Conservation (phyloP, 2,329 filamentous ascomycete genomes). For the Dactylellina drechsleri region DNA sequence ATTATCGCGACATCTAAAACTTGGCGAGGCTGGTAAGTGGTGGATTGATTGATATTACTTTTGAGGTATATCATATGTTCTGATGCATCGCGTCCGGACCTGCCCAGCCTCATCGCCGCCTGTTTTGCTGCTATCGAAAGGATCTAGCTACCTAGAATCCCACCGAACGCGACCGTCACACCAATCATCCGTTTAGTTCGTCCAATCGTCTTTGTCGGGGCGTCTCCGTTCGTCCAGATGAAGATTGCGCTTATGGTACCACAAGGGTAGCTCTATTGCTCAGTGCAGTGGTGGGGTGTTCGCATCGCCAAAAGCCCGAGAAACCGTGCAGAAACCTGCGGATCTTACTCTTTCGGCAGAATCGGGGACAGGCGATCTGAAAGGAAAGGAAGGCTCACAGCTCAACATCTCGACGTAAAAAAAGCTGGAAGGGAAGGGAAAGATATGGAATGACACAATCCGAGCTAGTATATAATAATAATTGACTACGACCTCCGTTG, state of each 20-base stretch:
- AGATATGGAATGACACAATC: background rate
- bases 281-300: no score
- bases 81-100: background rate
- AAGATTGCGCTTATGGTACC: constrained; percentile 9
- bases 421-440: background rate
- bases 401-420: background rate
- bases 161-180: background rate
- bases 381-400: constrained; percentile 14
- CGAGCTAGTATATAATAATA: background rate
- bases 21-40: background rate
- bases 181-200: background rate
- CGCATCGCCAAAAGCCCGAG: no score
- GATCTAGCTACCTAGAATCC: constrained; percentile 22
- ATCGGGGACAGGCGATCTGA: no score
- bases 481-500: background rate
- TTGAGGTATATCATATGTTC: background rate
- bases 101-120: background rate
- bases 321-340: background rate
- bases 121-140: background rate
- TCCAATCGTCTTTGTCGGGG: background rate
- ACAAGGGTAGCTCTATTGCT: no score
- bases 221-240: background rate
- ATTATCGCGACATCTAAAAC: background rate
- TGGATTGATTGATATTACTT: background rate
- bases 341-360: constrained; percentile 9